Evolutionary conservation across 371 early-diverging fungal genomes (phyloP).

Genomic region (Batkoa obscura): DNA sequence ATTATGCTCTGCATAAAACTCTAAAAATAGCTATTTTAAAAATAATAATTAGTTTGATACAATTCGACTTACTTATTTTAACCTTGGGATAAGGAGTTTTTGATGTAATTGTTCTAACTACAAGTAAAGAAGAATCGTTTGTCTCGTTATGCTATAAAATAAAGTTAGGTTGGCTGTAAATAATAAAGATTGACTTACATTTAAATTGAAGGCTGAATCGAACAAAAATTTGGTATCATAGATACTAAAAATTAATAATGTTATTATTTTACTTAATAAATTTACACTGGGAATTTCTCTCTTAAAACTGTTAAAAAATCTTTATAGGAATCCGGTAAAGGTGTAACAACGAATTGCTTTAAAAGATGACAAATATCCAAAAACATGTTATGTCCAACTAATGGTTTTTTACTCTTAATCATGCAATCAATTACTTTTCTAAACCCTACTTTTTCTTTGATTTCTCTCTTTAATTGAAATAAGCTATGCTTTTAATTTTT

Average conservation of each 20-base stretch:
- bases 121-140: background rate
- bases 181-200: constrained; percentile 11
- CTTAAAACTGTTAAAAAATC: constrained; percentile 16
- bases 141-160: background rate
- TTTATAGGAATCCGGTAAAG: constrained; percentile 35
- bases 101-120: background rate
- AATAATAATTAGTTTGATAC: background rate
- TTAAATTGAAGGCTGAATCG: constrained; percentile 25
- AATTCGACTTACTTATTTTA: background rate
- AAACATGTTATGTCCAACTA: constrained; percentile 73
- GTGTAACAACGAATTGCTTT: constrained; percentile 36
- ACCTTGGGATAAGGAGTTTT: background rate
- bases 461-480: constrained; percentile 19
- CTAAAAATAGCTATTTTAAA: background rate
- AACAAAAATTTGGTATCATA: constrained; percentile 66
- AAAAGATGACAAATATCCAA: constrained; percentile 57
- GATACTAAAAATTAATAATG: constrained; percentile 14
- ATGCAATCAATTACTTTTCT: constrained; percentile 58
- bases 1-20: background rate
- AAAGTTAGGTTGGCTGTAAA: background rate
- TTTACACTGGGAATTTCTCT: constrained; percentile 45
- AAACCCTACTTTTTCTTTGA: constrained; percentile 44
- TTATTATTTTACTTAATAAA: background rate
- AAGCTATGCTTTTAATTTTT: background rate
- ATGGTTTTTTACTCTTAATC: constrained; percentile 35